Evolutionary conservation across 257 asterid species (phyloP).

Genomic region (Oldenlandia corymbosa): DNA sequence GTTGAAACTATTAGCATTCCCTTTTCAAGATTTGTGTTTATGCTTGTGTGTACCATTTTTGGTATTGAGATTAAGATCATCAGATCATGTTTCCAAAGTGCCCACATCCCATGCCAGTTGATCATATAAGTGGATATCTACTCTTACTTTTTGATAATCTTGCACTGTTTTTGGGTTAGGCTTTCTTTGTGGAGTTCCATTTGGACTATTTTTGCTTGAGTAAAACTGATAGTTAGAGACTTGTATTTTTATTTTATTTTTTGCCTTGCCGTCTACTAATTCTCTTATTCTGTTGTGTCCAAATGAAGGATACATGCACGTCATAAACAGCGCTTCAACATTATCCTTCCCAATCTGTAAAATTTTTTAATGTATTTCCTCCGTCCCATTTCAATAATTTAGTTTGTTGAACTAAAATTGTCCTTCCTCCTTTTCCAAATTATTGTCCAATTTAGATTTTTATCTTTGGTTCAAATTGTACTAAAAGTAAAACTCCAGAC

Average conservation of each 20-base stretch:
- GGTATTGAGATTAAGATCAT: background rate
- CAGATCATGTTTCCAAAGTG: background rate
- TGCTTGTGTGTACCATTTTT: constrained; percentile 1
- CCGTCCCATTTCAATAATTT: too few relatives aligned
- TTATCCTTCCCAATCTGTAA: too few relatives aligned
- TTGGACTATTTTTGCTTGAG: constrained; percentile 4
- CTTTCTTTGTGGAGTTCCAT: constrained; percentile 2
- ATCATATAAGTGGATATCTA: background rate
- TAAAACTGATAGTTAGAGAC: background rate
- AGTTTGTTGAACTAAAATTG: too few relatives aligned
- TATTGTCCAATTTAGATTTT: too few relatives aligned
- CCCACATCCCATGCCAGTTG: background rate
- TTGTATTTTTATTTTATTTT: background rate
- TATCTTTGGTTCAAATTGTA: too few relatives aligned
- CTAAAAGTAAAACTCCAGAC: too few relatives aligned
- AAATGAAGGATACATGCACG: constrained; percentile 9
- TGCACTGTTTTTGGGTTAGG: background rate
- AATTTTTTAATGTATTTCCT: too few relatives aligned
- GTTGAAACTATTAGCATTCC: background rate
- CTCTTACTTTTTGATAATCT: background rate
- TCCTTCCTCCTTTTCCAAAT: too few relatives aligned
- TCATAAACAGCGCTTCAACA: background rate
- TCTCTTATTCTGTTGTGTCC: background rate
- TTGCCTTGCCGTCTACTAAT: background rate
- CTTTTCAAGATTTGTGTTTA: background rate